Conservation (phyloP, 345 rosid genomes). For the Hypericum perforatum region DNA sequence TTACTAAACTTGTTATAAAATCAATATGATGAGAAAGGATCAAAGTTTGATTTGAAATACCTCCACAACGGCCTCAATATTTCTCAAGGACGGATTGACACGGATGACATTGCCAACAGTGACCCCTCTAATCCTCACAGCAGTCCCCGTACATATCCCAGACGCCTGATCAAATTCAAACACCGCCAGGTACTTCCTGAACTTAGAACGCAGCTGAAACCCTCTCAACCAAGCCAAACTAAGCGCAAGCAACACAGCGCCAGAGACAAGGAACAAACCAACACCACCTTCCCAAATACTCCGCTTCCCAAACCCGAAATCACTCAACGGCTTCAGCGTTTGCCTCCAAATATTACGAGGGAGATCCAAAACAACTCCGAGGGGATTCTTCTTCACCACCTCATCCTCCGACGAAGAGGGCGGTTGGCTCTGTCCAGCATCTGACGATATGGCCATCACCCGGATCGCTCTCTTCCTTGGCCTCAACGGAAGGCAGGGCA, state of each 20-base stretch:
- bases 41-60: slow-evolving; percentile 25
- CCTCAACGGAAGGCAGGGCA: slow-evolving; percentile 33
- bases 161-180: slow-evolving; percentile 77
- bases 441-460: slow-evolving; percentile 47
- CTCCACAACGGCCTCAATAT: slow-evolving; percentile 91
- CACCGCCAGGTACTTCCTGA: slow-evolving; percentile 73
- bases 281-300: slow-evolving; percentile 99
- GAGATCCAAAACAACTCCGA: slow-evolving; percentile 54
- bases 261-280: slow-evolving; percentile 85
- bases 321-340: slow-evolving; percentile 69
- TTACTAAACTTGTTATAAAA: background rate
- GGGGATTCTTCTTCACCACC: slow-evolving; percentile 35
- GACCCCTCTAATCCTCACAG: slow-evolving; percentile 94
- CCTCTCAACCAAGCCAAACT: slow-evolving; percentile 89
- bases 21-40: background rate
- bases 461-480: slow-evolving; percentile 25
- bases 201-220: slow-evolving; percentile 66
- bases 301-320: slow-evolving; percentile 85
- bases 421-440: slow-evolving; percentile 12
- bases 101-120: slow-evolving; percentile 81
- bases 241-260: slow-evolving; percentile 73
- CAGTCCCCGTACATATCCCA: slow-evolving; percentile 88
- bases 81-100: slow-evolving; percentile 81
- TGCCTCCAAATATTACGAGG: slow-evolving; percentile 72
- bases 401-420: slow-evolving; percentile 24